Evolutionary conservation across 2,329 filamentous ascomycete genomes (phyloP).

Genomic region (Pyrenophora graminea): DNA sequence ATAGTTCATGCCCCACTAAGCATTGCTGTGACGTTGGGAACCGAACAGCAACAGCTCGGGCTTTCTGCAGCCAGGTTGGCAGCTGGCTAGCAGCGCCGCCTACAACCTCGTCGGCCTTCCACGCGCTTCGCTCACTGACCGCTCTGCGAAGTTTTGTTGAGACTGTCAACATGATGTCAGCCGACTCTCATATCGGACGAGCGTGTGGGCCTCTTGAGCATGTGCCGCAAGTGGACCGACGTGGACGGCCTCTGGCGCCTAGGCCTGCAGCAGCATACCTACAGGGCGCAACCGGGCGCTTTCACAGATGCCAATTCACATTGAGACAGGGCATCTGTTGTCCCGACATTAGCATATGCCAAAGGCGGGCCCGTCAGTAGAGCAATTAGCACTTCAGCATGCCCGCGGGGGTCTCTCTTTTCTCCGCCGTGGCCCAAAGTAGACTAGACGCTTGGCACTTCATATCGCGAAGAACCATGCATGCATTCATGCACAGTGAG

Average conservation of each 20-base stretch:
- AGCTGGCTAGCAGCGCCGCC: constrained; percentile 18
- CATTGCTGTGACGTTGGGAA: constrained; percentile 14
- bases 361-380: neutral
- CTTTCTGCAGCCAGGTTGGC: constrained; percentile 10
- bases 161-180: constrained; percentile 28
- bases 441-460: constrained; percentile 25
- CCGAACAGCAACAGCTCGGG: constrained; percentile 12
- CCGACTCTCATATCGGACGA: constrained; percentile 11
- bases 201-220: constrained; percentile 10
- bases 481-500: constrained; percentile 2
- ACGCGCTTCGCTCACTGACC: constrained; percentile 18
- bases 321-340: constrained; percentile 2
- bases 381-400: constrained; percentile 10
- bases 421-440: constrained; percentile 11
- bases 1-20: constrained; percentile 18
- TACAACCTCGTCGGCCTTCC: constrained; percentile 17
- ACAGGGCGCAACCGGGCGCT: neutral
- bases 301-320: neutral
- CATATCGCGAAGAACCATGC: constrained; percentile 3
- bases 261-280: neutral
- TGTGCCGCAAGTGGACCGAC: constrained; percentile 9
- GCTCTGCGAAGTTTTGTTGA: constrained; percentile 13
- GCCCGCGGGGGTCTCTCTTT: constrained; percentile 23
- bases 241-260: neutral
- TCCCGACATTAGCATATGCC: constrained; percentile 1